Base-by-base conservation (phyloP, 768 basidiomycete genomes). In the Xerocomellus amylosporus region DNA sequence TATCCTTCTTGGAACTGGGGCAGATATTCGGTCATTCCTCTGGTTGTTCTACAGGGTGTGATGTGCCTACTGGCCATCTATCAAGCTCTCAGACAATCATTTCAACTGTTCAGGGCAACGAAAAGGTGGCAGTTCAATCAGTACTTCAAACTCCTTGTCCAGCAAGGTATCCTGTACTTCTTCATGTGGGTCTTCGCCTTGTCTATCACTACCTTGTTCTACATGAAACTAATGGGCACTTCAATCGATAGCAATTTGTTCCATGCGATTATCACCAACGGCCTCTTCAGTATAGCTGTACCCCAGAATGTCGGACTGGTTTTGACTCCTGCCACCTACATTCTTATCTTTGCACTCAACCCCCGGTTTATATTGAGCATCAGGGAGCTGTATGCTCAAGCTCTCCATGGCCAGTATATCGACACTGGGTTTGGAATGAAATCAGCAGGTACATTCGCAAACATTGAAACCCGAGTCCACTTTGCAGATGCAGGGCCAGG, bases 141-240 rank as follows among this genome's bases (percentile, higher is more conserved):
- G n/a, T 59, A 55, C 31, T 12, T 60, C 13, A 17, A 34, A 8
- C 53, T 60, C 3, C 40, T 60, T 10, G 36, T 46, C 22, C 14
- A 41, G 5, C 50, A 60, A 28, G 58, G 59, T 5, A n/a, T 59
- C 15, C 1, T 59, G 1, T 60, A 60, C 26, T 60, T 60, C n/a
- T 0, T 46, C 12, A 26, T 55, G 59, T 60, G 28, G 6, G 46
- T 55, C 15, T 20, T 17, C n/a, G 3, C 0, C 5, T 5, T n/a
- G 7, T 20, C 9, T 43, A 2, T 19, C 12, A 36, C 24, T 15
- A 4, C 6, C 15, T 22, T 15, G 3, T 15, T 9, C 4, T 3
- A 28, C 13, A 30, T 10, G 2, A 24, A 17, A n/a, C 15, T 56
- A 0, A 54, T 24, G 19, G 5, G 5, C 19, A 40, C 8, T 5